Conservation (phyloP, 2,329 filamentous ascomycete species). For the Cryphonectria japonica region DNA sequence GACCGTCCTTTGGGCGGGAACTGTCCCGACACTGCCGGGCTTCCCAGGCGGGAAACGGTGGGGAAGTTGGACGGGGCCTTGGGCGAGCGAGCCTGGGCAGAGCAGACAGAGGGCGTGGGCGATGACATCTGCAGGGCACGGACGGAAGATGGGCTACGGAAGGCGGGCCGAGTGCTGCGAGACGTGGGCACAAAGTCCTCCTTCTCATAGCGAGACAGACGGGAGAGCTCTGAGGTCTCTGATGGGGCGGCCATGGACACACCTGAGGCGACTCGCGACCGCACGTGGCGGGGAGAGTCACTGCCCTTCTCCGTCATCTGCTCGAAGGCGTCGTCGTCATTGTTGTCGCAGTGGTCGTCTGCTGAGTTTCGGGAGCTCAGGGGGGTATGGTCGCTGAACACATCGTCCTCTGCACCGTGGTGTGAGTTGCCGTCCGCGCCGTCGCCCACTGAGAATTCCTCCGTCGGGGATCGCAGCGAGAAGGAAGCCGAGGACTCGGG, state of each 20-base stretch:
- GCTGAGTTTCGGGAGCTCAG: conserved; percentile 61
- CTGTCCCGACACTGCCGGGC: conserved; percentile 54
- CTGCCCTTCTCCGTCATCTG: conserved; percentile 28
- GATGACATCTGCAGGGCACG: conserved; percentile 74
- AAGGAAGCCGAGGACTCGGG: conserved; percentile 33
- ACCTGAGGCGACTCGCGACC: conserved; percentile 42
- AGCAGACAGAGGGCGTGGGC: conserved; percentile 60
- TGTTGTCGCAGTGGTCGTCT: conserved; percentile 36
- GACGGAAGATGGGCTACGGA: conserved; percentile 71
- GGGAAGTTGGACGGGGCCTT: conserved; percentile 49
- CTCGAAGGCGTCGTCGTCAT: conserved; percentile 33
- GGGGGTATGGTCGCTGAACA: conserved; percentile 62
- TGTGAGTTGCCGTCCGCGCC: conserved; percentile 53
- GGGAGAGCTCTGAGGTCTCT: conserved; percentile 54
- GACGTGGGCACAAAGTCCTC: conserved; percentile 56
- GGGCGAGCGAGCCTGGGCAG: conserved; percentile 57
- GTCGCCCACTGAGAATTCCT: conserved; percentile 37
- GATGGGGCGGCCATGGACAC: conserved; percentile 39
- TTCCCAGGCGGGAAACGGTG: conserved; percentile 61
- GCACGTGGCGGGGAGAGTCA: conserved; percentile 38
- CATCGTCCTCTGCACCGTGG: conserved; percentile 57
- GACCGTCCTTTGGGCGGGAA: conserved; percentile 57
- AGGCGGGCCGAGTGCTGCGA: conserved; percentile 64
- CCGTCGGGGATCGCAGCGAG: conserved; percentile 28
- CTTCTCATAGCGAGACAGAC: conserved; percentile 58